Percentiles rank a stretch among this genome's conserved stretches.
Evolutionary conservation across 2,329 filamentous ascomycete species (phyloP).

Genomic region (Endocalyx cinctus): DNA sequence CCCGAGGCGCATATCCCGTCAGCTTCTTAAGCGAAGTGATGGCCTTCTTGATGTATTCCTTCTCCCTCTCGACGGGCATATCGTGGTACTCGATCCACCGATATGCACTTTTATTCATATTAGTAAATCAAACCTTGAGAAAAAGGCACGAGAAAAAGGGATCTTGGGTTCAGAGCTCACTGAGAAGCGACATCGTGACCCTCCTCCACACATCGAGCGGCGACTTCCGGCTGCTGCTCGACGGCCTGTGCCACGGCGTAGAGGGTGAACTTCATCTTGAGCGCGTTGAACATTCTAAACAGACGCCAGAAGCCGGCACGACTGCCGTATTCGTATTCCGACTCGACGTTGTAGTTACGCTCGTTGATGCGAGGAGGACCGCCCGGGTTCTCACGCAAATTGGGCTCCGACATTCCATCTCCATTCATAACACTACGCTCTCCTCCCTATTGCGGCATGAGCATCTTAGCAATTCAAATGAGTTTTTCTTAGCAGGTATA

Average conservation of each 20-base stretch:
- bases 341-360: constrained; percentile 42
- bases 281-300: constrained; percentile 42
- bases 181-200: constrained; percentile 48
- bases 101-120: constrained; percentile 27
- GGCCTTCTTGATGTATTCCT: constrained; percentile 40
- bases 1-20: constrained; percentile 40
- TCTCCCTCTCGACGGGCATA: constrained; percentile 40
- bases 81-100: constrained; percentile 48
- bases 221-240: constrained; percentile 43
- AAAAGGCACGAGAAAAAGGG: neutral
- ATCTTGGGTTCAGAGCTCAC: constrained; percentile 5
- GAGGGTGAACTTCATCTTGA: constrained; percentile 45
- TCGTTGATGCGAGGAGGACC: constrained; percentile 32
- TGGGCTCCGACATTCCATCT: constrained; percentile 32
- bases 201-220: constrained; percentile 39
- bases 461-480: too few species aligned
- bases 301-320: constrained; percentile 46
- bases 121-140: neutral
- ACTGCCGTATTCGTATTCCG: constrained; percentile 47
- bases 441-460: too few species aligned
- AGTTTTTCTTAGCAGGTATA: too few species aligned
- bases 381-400: constrained; percentile 35
- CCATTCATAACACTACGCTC: constrained; percentile 34
- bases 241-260: constrained; percentile 46
- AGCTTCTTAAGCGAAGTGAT: constrained; percentile 37